Conservation (phyloP, 2,329 filamentous ascomycete genomes). For the Phialocephala sp. region DNA sequence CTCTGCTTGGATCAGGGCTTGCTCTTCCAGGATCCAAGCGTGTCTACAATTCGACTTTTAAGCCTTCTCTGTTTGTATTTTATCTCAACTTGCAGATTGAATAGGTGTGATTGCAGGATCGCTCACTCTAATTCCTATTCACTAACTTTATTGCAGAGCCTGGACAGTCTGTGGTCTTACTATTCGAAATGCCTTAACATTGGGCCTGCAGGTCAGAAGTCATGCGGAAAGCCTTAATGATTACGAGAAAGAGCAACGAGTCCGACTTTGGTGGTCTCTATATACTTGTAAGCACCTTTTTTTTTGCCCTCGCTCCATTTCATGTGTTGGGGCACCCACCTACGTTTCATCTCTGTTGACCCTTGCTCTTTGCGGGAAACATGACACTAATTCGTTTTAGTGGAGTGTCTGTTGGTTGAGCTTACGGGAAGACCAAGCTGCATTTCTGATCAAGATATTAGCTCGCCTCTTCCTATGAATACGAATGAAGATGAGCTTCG, state of each 20-base stretch:
- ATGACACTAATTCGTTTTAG: too few relatives aligned
- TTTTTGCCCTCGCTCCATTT: too few relatives aligned
- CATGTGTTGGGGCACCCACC: too few relatives aligned
- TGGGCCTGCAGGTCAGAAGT: slow-evolving; percentile 37
- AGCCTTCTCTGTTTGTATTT: slow-evolving; percentile 38
- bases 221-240: slow-evolving; percentile 30
- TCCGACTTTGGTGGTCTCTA: slow-evolving; percentile 39
- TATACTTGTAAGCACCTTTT: slow-evolving; percentile 23
- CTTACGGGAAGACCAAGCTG: slow-evolving; percentile 39
- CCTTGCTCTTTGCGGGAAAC: too few relatives aligned
- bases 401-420: slow-evolving; percentile 36
- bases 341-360: too few relatives aligned
- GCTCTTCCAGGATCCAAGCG: slow-evolving; percentile 32
- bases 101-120: slow-evolving; percentile 29
- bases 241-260: slow-evolving; percentile 36
- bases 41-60: slow-evolving; percentile 29
- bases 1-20: slow-evolving; percentile 30
- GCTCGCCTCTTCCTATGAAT: slow-evolving; percentile 36
- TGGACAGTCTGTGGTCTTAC: slow-evolving; percentile 38
- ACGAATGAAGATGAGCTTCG: slow-evolving; percentile 29
- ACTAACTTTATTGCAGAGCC: slow-evolving; percentile 28
- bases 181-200: slow-evolving; percentile 34
- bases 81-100: slow-evolving; percentile 32
- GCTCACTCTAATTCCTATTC: too few relatives aligned
- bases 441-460: slow-evolving; percentile 37